Evolutionary conservation across 202 grass and related monocot species (phyloP), one percentile per base, ranked within the genome.

Genomic region (Carex sylvatica): DNA sequence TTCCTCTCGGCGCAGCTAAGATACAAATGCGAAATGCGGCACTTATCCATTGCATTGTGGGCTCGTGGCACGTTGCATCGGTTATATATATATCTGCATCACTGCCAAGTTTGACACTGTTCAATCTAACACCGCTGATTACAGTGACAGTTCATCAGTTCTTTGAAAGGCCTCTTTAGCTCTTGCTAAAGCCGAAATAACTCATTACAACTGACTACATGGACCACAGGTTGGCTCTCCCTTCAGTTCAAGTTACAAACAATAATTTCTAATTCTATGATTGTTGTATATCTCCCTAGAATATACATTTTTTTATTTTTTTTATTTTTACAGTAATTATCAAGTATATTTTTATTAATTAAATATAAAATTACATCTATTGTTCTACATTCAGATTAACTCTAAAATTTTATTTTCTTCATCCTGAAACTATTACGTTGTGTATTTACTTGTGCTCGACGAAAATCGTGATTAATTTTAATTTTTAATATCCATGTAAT

Each of bases 71-170:
- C 14, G 13, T 55, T 75, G 47, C 51, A 58, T 33, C 26, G 51
- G 14, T 76, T 33, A 30, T 35, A 77, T 77, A 26, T 77, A 8
- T 16, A 77, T 77, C 51, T 76, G 15, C 16, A 77, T 77, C 73
- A 77, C 52, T 58, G 73, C 52, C 53, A 59, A 19, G 30, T 78
- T 59, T 59, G 74, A 78, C 74, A 78, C 74, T 78, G 53, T 38
- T 78, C 74, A 78, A 60, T 60, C 53, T 18, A 78, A 78, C 53
- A 78, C 74, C 74, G 4, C 74, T 59, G 74, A 60, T 35, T 78
- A 59, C 74, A 78, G 53, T 9, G 53, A 78, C 72, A 76, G 30
- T 78, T 60, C 53, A 40, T 36, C 8, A 78, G 30, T 78, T 76
- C 9, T 23, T 46, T 71, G 40, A 74, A 76, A 76, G 72, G 51